Percentiles rank a stretch among this genome's conserved stretches.
Evolutionary conservation across 169 alveolate species (phyloP).

Genomic region (Plasmodium ovale): DNA sequence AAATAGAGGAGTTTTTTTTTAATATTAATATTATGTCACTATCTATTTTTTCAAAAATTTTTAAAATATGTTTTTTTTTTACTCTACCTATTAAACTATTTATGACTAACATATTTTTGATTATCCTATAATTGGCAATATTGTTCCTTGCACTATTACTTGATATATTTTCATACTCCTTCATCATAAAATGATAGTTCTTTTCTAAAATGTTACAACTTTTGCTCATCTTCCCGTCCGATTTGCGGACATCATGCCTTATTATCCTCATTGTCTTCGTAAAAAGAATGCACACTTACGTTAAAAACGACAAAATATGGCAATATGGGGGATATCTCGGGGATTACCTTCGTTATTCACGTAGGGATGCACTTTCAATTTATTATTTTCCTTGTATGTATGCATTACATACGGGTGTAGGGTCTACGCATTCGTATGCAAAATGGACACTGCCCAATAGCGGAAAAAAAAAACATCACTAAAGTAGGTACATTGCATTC

Average conservation of each 20-base stretch:
- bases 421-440: too few species aligned
- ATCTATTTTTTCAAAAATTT: slow-evolving; percentile 59
- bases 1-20: slow-evolving; percentile 50
- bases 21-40: slow-evolving; percentile 26
- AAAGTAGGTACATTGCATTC: too few species aligned
- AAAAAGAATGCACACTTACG: too few species aligned
- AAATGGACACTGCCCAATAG: too few species aligned
- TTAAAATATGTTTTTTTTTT: slow-evolving; percentile 2
- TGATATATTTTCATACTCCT: slow-evolving; percentile 54
- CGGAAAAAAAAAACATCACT: too few species aligned
- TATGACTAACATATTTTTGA: slow-evolving; percentile 44
- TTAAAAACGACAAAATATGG: not conserved
- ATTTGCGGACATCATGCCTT: too few species aligned
- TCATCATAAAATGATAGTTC: slow-evolving; percentile 49
- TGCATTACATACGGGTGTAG: too few species aligned
- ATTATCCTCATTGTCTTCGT: not conserved
- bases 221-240: slow-evolving; percentile 3
- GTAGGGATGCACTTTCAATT: too few species aligned
- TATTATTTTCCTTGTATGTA: too few species aligned
- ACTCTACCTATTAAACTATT: slow-evolving; percentile 57
- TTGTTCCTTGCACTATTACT: slow-evolving; percentile 7
- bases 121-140: slow-evolving; percentile 38
- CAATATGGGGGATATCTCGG: not conserved
- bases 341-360: too few species aligned
- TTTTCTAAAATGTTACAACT: slow-evolving; percentile 14